Evolutionary conservation across 371 early-diverging fungal genomes (phyloP), one percentile per base, ranked within the genome.

Genomic region (Mucor indicus): DNA sequence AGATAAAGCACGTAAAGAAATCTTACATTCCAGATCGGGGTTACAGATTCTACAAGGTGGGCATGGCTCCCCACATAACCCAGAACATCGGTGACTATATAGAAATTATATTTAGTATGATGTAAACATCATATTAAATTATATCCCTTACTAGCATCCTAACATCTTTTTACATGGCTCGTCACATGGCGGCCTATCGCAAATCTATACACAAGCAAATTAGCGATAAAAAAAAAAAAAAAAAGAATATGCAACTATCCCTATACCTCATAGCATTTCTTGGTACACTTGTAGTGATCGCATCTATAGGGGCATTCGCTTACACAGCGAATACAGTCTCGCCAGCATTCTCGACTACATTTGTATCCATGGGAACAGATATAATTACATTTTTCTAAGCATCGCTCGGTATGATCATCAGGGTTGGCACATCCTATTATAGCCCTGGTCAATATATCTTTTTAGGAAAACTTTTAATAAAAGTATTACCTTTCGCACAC

Each of bases 61-160:
- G 36, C 78, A 77, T 0, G 54, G 48, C 22, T 77, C 78, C 11
- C 78, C 75, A 43, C 78, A 77, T 10, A 75, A 36, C 15, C 78
- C 78, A 29, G 43, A 12, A 44, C 78, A 77, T 15, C 22, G n/a
- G 48, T 76, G 77, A 2, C 72, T 72, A 50, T 17, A 33, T 38
- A 40, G 27, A 21, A 27, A 35, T 2, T 2, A 30, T 17, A 15
- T 33, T 23, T 25, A 38, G 20, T 32, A 17, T 22, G 10, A 2
- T 19, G 20, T 1, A n/a, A 13, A 10, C 13, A 64, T n/a, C n/a
- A n/a, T n/a, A n/a, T n/a, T n/a, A n/a, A n/a, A n/a, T n/a, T n/a
- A n/a, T n/a, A n/a, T n/a, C n/a, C n/a, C 60, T 50, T 60, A 77
- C 77, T 43, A 39, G 64, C 77, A 77, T 0, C 2, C 13, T 0